Evolutionary conservation across 768 basidiomycete species (phyloP), one percentile per base, ranked within the genome.

Genomic region (Myochromella boudieri): DNA sequence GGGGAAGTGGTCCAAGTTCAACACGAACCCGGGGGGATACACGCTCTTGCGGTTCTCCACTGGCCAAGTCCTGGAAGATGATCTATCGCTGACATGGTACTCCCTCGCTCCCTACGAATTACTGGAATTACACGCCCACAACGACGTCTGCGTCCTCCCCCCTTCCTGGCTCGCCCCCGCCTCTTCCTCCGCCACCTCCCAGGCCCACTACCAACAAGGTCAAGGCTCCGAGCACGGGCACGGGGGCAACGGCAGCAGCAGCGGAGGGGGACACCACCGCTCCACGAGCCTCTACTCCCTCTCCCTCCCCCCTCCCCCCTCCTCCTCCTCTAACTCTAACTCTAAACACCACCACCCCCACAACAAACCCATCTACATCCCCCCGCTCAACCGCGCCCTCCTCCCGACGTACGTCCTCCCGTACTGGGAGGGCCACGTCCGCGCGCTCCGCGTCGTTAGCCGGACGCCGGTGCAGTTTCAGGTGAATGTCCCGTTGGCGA

Each of bases 51-150:
- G 82, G 1, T 88, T 83, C 56, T 78, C 85, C 2, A 86, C 86
- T 0, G 84, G 85, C 3, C 76, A 85, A 53, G 64, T 85, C 11
- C 75, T 90, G 24, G 83, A 90, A 56, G 86, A 88, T 57, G 80
- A 84, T 17, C 77, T 75, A 36, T 51, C 68, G 8, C 58, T 76
- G 1, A 65, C 75, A 0, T 84, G 81, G 75, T 87, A 87, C 56
- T 68, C 75, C 31, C 56, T 89, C 17, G 65, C 70, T 6, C 76
- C 83, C 0, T 70, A 81, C 52, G 88, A 90, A 54, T 72, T 91
- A 2, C 71, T 91, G 17, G 88, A 91, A 56, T 61, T 91, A 14
- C 86, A 91, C 40, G 56, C 53, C 11, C 56, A 60, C 18, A 31
- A 29, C 3, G 40, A 46, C 33, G 39, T 51, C 10, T 49, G 21